Conservation (phyloP, 164 flowering plant genomes). For the Piper betle region DNA sequence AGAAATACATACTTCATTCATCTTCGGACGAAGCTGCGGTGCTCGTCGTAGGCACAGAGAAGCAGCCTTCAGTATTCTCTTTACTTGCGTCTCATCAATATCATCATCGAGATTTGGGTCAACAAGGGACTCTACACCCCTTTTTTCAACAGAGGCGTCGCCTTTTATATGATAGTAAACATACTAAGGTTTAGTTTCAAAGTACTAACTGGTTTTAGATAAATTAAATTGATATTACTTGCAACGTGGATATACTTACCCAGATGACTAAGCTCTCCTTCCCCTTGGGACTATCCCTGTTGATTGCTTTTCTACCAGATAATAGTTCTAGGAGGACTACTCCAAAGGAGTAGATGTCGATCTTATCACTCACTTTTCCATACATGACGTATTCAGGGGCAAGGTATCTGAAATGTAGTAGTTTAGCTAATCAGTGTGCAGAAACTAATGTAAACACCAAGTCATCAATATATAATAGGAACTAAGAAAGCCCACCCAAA, state of each 20-base stretch:
- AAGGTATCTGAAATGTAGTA: constrained; percentile 27
- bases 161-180: constrained; percentile 25
- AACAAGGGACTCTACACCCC: constrained; percentile 30
- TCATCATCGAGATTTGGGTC: constrained; percentile 50
- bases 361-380: constrained; percentile 86
- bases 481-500: constrained; percentile 31
- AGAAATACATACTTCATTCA: constrained; percentile 39
- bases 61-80: constrained; percentile 60
- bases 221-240: no score
- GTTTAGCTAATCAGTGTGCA: neutral
- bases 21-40: constrained; percentile 64
- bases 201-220: neutral
- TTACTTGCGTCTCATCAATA: constrained; percentile 44
- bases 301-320: constrained; percentile 67
- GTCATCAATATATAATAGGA: neutral
- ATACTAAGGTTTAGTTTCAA: neutral
- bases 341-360: constrained; percentile 87
- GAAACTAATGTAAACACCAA: neutral
- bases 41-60: constrained; percentile 56
- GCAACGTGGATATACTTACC: constrained; percentile 38
- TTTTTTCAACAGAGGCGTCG: constrained; percentile 53
- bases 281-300: constrained; percentile 39
- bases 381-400: constrained; percentile 97
- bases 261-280: constrained; percentile 88
- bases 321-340: constrained; percentile 85